Percentiles rank a stretch among this genome's conserved stretches.
phyloP scores from a whole-genome alignment of 176 grass and related monocot species.

The Raddia guianensis region DNA sequence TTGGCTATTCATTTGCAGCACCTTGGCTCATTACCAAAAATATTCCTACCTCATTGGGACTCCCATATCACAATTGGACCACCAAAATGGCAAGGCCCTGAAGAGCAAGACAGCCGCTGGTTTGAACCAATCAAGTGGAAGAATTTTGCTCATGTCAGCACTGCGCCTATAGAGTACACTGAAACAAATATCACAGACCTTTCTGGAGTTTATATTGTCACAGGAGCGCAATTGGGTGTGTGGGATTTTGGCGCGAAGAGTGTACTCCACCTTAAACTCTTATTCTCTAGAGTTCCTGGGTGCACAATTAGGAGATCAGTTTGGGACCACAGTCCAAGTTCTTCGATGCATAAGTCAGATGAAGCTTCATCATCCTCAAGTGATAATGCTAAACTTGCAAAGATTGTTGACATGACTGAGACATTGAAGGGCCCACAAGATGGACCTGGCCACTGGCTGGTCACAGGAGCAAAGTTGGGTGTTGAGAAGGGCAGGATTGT shows the following conservation, averaged over 20 bases:
- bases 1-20: slow-evolving; percentile 90
- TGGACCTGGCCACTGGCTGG: slow-evolving; percentile 90
- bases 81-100: slow-evolving; percentile 95
- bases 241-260: slow-evolving; percentile 96
- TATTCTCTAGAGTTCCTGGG: slow-evolving; percentile 94
- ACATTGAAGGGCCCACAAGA: slow-evolving; percentile 83
- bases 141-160: slow-evolving; percentile 95
- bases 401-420: slow-evolving; percentile 89
- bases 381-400: slow-evolving; percentile 76
- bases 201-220: slow-evolving; percentile 93
- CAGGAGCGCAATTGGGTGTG: slow-evolving; percentile 92
- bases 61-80: slow-evolving; percentile 87
- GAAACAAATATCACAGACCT: slow-evolving; percentile 90
- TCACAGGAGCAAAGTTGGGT: slow-evolving; percentile 96
- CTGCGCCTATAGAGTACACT: slow-evolving; percentile 82
- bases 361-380: slow-evolving; percentile 72
- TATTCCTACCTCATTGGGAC: slow-evolving; percentile 93
- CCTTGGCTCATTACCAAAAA: slow-evolving; percentile 87
- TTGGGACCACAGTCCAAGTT: slow-evolving; percentile 88
- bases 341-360: slow-evolving; percentile 45
- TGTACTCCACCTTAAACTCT: slow-evolving; percentile 86
- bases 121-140: slow-evolving; percentile 98
- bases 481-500: slow-evolving; percentile 91
- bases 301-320: slow-evolving; percentile 98
- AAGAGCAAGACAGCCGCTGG: slow-evolving; percentile 99